Base-by-base conservation (phyloP, 148 eudicot species). In the Simmondsia chinensis region DNA sequence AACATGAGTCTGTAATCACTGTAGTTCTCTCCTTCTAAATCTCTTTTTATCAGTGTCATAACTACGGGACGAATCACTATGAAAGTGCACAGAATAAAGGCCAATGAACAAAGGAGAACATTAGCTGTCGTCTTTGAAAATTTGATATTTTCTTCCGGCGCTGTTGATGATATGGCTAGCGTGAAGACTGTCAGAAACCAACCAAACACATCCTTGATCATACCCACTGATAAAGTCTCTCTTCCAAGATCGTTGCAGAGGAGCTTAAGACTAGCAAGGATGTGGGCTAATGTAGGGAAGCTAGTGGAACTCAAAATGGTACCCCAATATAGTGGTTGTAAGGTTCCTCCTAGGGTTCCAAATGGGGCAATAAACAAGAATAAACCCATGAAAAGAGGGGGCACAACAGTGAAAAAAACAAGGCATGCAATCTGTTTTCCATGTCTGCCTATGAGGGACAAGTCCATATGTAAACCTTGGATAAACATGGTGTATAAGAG, bases 401-500 rank as follows among this genome's bases (percentile, higher is more conserved):
- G 1, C 4, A 65, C 0, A 12, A 69, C 9, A 28, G 45, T 37
- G 2, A 48, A n/a, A n/a, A 15, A 21, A 9, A 59, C 54, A 1
- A 64, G 35, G 0, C 12, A 20, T 5, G 50, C 17, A 16, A 54
- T 50, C 37, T 33, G 69, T 10, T 12, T 12, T 42, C 45, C 41
- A 15, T 33, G 28, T 0, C 23, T 46, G 8, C 34, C 13, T 1
- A 58, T 37, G 2, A 65, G 59, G 6, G 51, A 29, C 21, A 63
- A 17, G 51, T 72, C 69, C 6, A 37, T 47, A 4, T 67, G 69
- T 19, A 81, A 28, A 1, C 80, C 89, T 26, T 65, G 9, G 7
- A 81, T 69, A 45, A 81, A 81, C 40, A 72, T 71, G 0, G 69
- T 58, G 30, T 57, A 73, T 1, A 57, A 27, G 3, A 73, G 62